These are phyloP conservation scores for Madurella fahalii DNA, from an alignment of 2,329 filamentous ascomycete genomes.

Conservation along the genomic window DNA sequence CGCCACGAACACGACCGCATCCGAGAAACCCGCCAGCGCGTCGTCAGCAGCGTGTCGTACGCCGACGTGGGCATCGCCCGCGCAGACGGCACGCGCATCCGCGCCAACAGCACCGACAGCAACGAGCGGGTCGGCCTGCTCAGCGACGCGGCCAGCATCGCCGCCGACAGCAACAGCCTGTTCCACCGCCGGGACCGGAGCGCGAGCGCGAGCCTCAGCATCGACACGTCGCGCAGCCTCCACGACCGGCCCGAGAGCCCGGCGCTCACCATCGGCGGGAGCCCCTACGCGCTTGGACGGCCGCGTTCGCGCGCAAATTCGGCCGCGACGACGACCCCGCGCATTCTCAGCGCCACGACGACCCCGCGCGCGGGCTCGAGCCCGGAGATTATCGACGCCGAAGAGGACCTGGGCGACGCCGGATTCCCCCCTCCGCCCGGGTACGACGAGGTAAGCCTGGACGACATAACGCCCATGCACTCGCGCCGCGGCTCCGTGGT, in stretches of 20 bases:
- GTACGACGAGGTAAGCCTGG: slow-evolving; percentile 41
- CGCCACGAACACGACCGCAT: slow-evolving; percentile 53
- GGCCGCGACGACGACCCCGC: slow-evolving; percentile 40
- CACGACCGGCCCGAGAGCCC: slow-evolving; percentile 23
- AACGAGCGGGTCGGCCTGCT: slow-evolving; percentile 64
- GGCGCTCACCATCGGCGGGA: slow-evolving; percentile 16
- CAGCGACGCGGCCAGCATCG: slow-evolving; percentile 65
- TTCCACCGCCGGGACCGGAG: slow-evolving; percentile 45
- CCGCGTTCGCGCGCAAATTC: slow-evolving; percentile 43
- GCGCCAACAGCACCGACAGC: slow-evolving; percentile 69
- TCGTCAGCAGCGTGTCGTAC: slow-evolving; percentile 73
- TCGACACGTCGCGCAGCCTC: slow-evolving; percentile 36
- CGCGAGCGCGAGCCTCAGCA: slow-evolving; percentile 53
- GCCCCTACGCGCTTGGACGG: slow-evolving; percentile 28
- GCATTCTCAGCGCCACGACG: slow-evolving; percentile 23
- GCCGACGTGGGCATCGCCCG: slow-evolving; percentile 70
- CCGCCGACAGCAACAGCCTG: slow-evolving; percentile 28
- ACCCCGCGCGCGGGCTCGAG: slow-evolving; percentile 45
- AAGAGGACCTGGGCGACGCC: slow-evolving; percentile 41
- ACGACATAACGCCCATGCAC: slow-evolving; percentile 29
- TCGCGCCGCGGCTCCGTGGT: slow-evolving; percentile 23
- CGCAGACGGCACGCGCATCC: slow-evolving; percentile 71
- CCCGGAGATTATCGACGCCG: slow-evolving; percentile 47
- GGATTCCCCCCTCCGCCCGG: slow-evolving; percentile 43
- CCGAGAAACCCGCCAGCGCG: slow-evolving; percentile 58